Conservation (phyloP, 108 stramenopile genomes). For the Ochromonas danica region DNA sequence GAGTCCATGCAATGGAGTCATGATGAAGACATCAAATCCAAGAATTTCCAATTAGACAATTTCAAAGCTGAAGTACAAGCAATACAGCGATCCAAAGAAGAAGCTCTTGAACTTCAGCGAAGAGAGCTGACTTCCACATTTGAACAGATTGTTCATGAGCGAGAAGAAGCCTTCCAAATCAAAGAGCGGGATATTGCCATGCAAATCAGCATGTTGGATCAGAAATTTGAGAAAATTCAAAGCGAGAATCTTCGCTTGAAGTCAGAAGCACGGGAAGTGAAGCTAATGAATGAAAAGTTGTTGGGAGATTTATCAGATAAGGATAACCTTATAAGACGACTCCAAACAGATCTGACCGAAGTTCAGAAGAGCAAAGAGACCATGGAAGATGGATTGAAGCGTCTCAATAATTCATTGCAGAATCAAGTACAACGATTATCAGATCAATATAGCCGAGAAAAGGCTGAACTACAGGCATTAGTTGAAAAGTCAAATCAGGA, state of each 20-base stretch:
- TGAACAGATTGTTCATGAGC: constrained; percentile 23
- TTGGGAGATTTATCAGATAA: neutral
- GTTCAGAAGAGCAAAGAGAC: neutral
- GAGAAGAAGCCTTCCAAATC: constrained; percentile 6
- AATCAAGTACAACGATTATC: neutral
- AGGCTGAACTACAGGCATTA: neutral
- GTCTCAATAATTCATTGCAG: neutral
- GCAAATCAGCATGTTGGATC: constrained; percentile 8
- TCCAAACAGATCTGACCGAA: neutral
- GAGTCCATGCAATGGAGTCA: constrained; percentile 27
- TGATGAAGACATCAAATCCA: neutral
- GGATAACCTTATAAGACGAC: neutral
- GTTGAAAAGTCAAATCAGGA: neutral
- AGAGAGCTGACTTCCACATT: constrained; percentile 4
- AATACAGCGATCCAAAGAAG: neutral
- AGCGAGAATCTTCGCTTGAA: constrained; percentile 20
- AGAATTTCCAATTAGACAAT: neutral
- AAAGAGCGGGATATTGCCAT: neutral
- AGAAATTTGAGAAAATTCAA: neutral
- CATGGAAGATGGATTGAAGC: neutral
- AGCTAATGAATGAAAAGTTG: neutral
- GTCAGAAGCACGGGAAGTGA: neutral
- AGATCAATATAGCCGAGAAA: neutral
- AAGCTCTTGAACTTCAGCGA: constrained; percentile 19
- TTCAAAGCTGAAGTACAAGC: constrained; percentile 8